phyloP scores from a whole-genome alignment of 352 stramenopile genomes.

The Phytophthora chlamydospora region DNA sequence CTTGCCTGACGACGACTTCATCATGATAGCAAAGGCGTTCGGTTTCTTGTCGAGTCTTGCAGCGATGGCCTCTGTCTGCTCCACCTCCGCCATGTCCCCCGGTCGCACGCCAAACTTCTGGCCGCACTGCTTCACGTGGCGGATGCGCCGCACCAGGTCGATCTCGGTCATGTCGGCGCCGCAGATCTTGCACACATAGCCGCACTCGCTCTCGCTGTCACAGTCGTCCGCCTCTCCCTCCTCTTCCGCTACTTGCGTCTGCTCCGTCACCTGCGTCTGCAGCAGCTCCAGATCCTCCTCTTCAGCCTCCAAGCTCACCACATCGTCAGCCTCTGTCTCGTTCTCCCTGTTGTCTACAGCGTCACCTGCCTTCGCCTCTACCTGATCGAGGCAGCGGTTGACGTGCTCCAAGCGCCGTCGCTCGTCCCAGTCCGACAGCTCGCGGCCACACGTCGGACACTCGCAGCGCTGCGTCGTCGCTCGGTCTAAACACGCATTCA shows the following conservation, averaged over 20 bases:
- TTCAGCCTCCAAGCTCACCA: not conserved
- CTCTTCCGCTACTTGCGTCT: slow-evolving; percentile 2
- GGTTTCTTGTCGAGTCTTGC: slow-evolving; percentile 20
- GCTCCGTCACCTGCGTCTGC: slow-evolving; percentile 6
- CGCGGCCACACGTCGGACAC: slow-evolving; percentile 62
- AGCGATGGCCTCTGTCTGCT: slow-evolving; percentile 30
- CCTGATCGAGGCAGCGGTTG: slow-evolving; percentile 68
- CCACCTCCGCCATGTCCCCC: slow-evolving; percentile 47
- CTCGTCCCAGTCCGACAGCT: slow-evolving; percentile 72
- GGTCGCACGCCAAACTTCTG: slow-evolving; percentile 70
- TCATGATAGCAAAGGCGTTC: slow-evolving; percentile 70
- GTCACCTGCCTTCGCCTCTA: slow-evolving; percentile 1
- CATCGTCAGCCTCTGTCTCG: not conserved
- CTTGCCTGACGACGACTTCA: slow-evolving; percentile 43
- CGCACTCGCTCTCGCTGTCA: slow-evolving; percentile 23
- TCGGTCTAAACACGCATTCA: slow-evolving; percentile 81
- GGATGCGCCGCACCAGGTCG: slow-evolving; percentile 54
- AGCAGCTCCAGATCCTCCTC: slow-evolving; percentile 6
- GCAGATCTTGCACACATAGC: slow-evolving; percentile 77
- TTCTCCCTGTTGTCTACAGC: slow-evolving; percentile 1
- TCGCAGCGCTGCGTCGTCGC: slow-evolving; percentile 39
- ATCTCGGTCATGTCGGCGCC: slow-evolving; percentile 50
- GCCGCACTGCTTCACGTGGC: slow-evolving; percentile 82
- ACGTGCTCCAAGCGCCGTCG: slow-evolving; percentile 68
- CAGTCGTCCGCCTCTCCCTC: slow-evolving; percentile 1